Base-by-base conservation (phyloP, 1,139 yeast genomes). In the Magnusiomyces paraingens region DNA sequence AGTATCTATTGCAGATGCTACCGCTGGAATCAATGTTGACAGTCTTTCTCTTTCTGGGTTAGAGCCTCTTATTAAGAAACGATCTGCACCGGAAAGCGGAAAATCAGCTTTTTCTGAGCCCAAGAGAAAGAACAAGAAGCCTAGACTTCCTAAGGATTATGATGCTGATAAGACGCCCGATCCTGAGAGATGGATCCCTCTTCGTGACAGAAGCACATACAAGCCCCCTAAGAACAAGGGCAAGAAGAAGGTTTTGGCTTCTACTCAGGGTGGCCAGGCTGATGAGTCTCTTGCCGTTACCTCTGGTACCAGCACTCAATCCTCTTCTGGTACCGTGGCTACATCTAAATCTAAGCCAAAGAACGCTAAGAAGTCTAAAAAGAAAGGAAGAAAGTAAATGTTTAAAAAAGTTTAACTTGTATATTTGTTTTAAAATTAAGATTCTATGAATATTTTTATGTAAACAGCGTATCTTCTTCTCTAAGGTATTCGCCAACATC, bases 401-500 rank as follows among this genome's bases (percentile, higher is more conserved):
- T 15, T 3, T n/a, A 47, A 15, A 32, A 38, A 47, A 47, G 5
- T 4, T 38, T 38, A 38, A 18, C 14, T 14, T 32, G 42, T 11
- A 10, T 47, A 6, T 26, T 40, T 41, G 41, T 46, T 32, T 32
- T 15, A 38, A 14, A 22, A 26, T 20, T 46, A 45, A 39, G 15
- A 17, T 12, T 21, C 20, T 41, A 29, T 42, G 36, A 32, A 50
- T 40, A 38, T 43, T 48, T 35, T 63, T 74, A 90, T 38, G 97
- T 87, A 70, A 93, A 93, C 64, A 93, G 75, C 41, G 97, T 87
- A 70, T 93, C 99, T 76, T 93, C 99, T 65, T 94, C 99, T 79
- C 99, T 89, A 68, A 93, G 79, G 67, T 90, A 93, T 73, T 93
- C 99, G 61, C 99, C 99, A 63, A 93, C 90, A 75, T 93, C 99